A percentile compares a stretch with the other conserved stretches of the same genome.
Evolutionary conservation across 257 asterid genomes (phyloP).

Genomic region (Dorcoceras hygrometricum): DNA sequence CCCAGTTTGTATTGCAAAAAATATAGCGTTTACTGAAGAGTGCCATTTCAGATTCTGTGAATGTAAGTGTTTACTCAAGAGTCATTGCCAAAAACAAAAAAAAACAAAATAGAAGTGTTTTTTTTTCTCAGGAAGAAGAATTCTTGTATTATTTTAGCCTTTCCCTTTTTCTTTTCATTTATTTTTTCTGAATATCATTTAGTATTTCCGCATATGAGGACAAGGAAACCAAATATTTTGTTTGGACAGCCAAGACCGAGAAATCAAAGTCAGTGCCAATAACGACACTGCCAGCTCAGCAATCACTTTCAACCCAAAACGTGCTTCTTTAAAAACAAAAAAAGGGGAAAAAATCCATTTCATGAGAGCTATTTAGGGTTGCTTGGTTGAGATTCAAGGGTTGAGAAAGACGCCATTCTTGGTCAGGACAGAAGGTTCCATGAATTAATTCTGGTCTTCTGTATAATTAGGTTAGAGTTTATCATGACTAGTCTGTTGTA

Average conservation of each 20-base stretch:
- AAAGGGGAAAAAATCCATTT: background rate
- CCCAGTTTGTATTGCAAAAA: conserved; percentile 13
- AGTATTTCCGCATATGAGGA: conserved; percentile 24
- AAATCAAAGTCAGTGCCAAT: conserved; percentile 25
- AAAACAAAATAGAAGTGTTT: no score
- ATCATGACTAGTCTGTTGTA: background rate
- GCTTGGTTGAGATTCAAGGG: conserved; percentile 18
- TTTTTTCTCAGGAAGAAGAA: background rate
- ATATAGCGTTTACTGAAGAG: background rate
- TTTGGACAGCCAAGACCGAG: conserved; percentile 16
- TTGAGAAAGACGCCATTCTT: background rate
- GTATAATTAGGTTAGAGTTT: no score
- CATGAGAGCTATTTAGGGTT: conserved; percentile 19
- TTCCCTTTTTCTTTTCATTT: no score
- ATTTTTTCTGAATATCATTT: no score
- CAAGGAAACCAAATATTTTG: conserved; percentile 14
- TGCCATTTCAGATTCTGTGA: conserved; percentile 14
- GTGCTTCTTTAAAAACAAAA: conserved; percentile 13
- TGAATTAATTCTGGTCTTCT: background rate
- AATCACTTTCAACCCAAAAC: conserved; percentile 27
- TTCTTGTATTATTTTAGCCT: background rate
- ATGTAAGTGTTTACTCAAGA: background rate
- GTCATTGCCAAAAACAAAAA: no score
- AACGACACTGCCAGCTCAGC: conserved; percentile 24
- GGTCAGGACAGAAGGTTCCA: background rate